Evolutionary conservation across 805 yeast species (phyloP).

Genomic region (Saccharomycopsis sp.): DNA sequence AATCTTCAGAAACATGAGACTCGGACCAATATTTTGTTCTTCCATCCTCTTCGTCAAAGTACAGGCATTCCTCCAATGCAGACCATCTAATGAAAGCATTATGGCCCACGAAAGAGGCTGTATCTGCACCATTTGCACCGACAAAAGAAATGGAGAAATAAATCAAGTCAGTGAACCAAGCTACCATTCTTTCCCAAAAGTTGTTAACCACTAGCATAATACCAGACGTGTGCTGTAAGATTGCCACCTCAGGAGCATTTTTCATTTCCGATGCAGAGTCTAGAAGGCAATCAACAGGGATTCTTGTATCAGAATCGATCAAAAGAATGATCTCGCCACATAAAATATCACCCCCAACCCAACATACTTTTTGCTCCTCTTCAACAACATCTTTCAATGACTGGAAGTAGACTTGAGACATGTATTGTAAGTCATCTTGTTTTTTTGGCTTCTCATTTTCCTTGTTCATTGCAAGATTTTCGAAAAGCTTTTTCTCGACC

Average conservation of each 20-base stretch:
- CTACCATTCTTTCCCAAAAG: conserved; percentile 1
- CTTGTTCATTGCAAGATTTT: not conserved
- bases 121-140: conserved; percentile 2
- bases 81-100: conserved; percentile 3
- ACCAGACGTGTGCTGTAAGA: not conserved
- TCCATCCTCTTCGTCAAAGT: not conserved
- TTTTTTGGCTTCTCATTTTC: not conserved
- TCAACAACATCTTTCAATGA: not conserved
- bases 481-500: not conserved
- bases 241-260: not conserved
- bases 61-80: not conserved
- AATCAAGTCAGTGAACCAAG: conserved; percentile 1
- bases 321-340: not conserved
- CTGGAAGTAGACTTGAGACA: not conserved
- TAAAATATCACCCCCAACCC: conserved; percentile 1
- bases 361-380: not conserved
- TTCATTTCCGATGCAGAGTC: not conserved
- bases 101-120: not conserved
- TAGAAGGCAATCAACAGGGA: not conserved
- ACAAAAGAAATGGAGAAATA: not conserved
- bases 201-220: not conserved
- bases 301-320: conserved; percentile 1
- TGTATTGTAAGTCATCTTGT: not conserved
- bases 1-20: conserved; percentile 1
- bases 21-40: not conserved